A percentile compares a stretch with the other conserved stretches of the same genome.
Conservation (phyloP, 2,329 filamentous ascomycete species). For the Exophiala bonariae region DNA sequence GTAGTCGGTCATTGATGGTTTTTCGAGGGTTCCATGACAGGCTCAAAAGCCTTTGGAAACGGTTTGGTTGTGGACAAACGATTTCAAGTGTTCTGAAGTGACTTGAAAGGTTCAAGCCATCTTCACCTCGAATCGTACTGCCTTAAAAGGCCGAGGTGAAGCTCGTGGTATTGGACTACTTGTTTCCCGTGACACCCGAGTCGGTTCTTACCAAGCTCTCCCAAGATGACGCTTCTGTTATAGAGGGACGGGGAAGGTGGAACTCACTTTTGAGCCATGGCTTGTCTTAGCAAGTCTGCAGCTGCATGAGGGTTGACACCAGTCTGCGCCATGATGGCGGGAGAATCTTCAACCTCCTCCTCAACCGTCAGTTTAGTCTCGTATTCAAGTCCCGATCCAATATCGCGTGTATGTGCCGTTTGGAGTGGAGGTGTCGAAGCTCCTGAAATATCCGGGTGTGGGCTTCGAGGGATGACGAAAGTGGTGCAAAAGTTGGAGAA, state of each 20-base stretch:
- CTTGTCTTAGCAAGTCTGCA: constrained; percentile 59
- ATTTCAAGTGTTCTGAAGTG: not conserved
- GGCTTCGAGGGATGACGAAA: constrained; percentile 22
- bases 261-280: constrained; percentile 59
- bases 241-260: constrained; percentile 20
- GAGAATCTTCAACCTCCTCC: constrained; percentile 16
- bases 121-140: not conserved
- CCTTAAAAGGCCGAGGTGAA: constrained; percentile 9
- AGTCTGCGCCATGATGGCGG: constrained; percentile 28
- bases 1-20: too few relatives aligned
- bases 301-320: constrained; percentile 49
- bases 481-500: constrained; percentile 26
- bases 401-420: constrained; percentile 18
- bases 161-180: constrained; percentile 2
- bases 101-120: too few relatives aligned
- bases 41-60: constrained; percentile 5
- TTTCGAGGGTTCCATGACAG: not conserved
- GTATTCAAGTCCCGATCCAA: not conserved
- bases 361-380: constrained; percentile 6
- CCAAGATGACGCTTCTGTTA: constrained; percentile 12
- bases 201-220: constrained; percentile 6
- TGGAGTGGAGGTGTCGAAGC: constrained; percentile 9
- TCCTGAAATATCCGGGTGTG: constrained; percentile 21
- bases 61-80: too few relatives aligned
- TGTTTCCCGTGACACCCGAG: constrained; percentile 2